A percentile compares a stretch with the other conserved stretches of the same genome.
Evolutionary conservation across 768 basidiomycete species (phyloP).

Genomic region (Amanita brunnescens): DNA sequence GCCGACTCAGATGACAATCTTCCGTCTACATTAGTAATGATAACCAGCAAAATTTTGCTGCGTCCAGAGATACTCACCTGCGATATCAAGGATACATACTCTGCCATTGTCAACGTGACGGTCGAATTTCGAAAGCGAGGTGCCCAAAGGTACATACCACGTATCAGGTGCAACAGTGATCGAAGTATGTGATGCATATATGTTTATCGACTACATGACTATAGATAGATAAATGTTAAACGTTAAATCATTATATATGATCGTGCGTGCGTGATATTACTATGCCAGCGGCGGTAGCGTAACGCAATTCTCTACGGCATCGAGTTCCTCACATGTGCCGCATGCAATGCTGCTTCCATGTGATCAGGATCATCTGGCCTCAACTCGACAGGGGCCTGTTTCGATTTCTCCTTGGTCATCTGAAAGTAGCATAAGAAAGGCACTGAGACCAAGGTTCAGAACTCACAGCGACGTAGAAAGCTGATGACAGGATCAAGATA

Average conservation of each 20-base stretch:
- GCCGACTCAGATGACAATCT: too few species aligned
- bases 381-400: not conserved
- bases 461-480: conserved; percentile 8
- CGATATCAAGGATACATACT: not conserved
- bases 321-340: not conserved
- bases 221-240: too few species aligned
- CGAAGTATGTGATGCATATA: not conserved
- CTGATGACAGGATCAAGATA: conserved; percentile 5
- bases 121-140: too few species aligned
- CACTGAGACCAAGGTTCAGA: not conserved
- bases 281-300: not conserved
- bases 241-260: too few species aligned
- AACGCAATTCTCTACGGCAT: conserved; percentile 3
- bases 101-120: not conserved
- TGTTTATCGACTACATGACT: too few species aligned
- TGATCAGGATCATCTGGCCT: conserved; percentile 3
- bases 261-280: too few species aligned
- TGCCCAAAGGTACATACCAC: too few species aligned
- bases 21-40: too few species aligned
- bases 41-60: conserved; percentile 2
- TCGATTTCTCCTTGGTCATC: not conserved
- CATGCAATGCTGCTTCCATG: conserved; percentile 1
- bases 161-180: too few species aligned
- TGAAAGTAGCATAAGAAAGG: not conserved
- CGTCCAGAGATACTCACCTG: not conserved